Evolutionary conservation across 306 rosid genomes (phyloP).

Genomic region (Parietaria judaica): DNA sequence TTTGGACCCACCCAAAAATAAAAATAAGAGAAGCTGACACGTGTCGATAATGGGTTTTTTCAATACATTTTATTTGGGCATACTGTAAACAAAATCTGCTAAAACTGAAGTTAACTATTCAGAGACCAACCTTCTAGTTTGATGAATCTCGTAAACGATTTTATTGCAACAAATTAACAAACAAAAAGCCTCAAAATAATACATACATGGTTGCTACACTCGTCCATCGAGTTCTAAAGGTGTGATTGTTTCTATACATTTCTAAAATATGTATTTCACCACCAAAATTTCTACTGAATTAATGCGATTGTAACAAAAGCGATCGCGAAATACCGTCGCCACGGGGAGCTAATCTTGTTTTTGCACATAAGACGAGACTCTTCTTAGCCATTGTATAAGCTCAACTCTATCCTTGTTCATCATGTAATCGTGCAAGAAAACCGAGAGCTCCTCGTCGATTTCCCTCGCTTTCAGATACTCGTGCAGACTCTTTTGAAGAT

Average conservation of each 20-base stretch:
- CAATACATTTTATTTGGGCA: too few species aligned
- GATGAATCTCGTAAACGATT: background rate
- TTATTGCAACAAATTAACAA: background rate
- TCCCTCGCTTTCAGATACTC: slow-evolving; percentile 61
- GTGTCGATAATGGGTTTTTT: too few species aligned
- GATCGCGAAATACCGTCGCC: background rate
- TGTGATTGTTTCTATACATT: background rate
- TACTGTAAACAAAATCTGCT: too few species aligned
- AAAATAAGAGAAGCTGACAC: background rate
- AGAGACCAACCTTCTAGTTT: background rate
- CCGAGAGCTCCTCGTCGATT: slow-evolving; percentile 49
- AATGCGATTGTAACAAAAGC: background rate
- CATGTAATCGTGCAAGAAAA: slow-evolving; percentile 66
- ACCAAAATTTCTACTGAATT: background rate
- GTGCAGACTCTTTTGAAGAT: slow-evolving; percentile 35
- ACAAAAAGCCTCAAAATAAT: background rate
- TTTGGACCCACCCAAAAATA: slow-evolving; percentile 7
- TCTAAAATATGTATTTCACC: background rate
- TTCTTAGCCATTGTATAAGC: slow-evolving; percentile 55
- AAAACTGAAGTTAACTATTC: too few species aligned
- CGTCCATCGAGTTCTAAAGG: too few species aligned
- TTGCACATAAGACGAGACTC: slow-evolving; percentile 48
- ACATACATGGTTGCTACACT: background rate
- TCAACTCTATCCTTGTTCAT: slow-evolving; percentile 79
- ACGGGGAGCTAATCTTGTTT: slow-evolving; percentile 15